Evolutionary conservation across 1,284 basidiomycete species (phyloP), one percentile per base, ranked within the genome.

Genomic region (Thecaphora thlaspeos): DNA sequence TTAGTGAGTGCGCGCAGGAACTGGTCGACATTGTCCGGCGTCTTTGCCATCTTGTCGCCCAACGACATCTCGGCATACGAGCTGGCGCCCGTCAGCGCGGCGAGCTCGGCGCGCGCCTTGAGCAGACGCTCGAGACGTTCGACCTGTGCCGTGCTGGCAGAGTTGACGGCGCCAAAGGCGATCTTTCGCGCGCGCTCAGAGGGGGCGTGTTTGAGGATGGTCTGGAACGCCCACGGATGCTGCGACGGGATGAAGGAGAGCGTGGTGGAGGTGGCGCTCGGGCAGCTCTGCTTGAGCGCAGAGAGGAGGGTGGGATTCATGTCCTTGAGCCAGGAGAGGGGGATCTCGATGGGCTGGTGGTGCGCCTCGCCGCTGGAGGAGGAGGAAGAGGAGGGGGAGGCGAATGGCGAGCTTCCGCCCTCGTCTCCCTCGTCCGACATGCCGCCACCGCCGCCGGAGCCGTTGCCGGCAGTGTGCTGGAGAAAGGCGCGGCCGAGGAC

Each of bases 401-500:
- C n/a, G n/a, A n/a, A n/a, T n/a, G n/a, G n/a, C n/a, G n/a, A n/a
- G n/a, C n/a, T n/a, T n/a, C n/a, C n/a, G 26, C 7, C 26, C 26
- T 28, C 26, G 26, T 28, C n/a, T n/a, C n/a, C n/a, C n/a, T n/a
- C n/a, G n/a, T 57, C 54, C 1, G 26, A 23, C 19, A 50, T 61
- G 21, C 54, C 53, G 43, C 40, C 44, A 17, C 58, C 66, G 30
- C 46, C 55, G 32, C 59, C 51, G 2, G 61, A 43, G 23, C 60
- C 62, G 34, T 61, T 65, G 1, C 62, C 62, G 1, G 57, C 50
- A 26, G 66, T 65, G 32, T 65, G 65, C 47, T 85, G 84, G 49
- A 94, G 82, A 73, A 97, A 97, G 50, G 87, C 83, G 14, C 93
- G 85, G 7, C 92, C 92, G 9, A 96, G 86, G 0, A 87, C 82